Base-by-base conservation (phyloP, 1,284 basidiomycete genomes). In the Ustilago tritici region DNA sequence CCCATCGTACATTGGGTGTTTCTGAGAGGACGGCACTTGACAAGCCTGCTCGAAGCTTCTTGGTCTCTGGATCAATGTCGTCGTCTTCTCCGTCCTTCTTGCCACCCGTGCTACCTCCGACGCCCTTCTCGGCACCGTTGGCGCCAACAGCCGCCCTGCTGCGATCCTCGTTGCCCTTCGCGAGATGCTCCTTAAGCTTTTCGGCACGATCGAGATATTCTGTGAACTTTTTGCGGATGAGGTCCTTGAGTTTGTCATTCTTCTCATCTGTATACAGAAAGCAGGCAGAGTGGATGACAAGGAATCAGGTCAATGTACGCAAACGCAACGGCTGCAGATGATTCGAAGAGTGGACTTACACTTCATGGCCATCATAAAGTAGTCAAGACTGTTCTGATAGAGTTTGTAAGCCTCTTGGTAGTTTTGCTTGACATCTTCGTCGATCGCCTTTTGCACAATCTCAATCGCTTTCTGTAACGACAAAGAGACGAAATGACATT, bases 1-100 rank as follows among this genome's bases (percentile, higher is more conserved):
- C 95, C 96, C 96, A 99, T 82, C 92, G 92, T 31, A 99, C 93
- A 86, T 99, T 95, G 17, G 96, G 96, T 77, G 92, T 97, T 88
- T 99, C 97, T 12, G 92, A 90, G 17, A 99, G 86, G 80, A 99
- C 98, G 11, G 95, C 95, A 50, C 90, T 92, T 23, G 93, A 90
- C 4, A 99, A 89, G 5, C 93, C 94, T 1, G 93, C 93, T 34
- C 97, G 90, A 46, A 99, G 90, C 87, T 98, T 98, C 90, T 98
- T 98, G 68, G 93, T 91, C 82, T 99, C 96, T 1, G 95, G 92
- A 87, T 98, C 95, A 52, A 91, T 89, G 40, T 93, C 93, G 38
- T 91, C 93, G 12, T 89, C 90, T 7, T 89, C 90, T 89, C 91
- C 87, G 90, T 90, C 91, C 86, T 91, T 92, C 54, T 90, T 91